Evolutionary conservation across 1,284 basidiomycete genomes (phyloP).

Genomic region (Irpex sp.): DNA sequence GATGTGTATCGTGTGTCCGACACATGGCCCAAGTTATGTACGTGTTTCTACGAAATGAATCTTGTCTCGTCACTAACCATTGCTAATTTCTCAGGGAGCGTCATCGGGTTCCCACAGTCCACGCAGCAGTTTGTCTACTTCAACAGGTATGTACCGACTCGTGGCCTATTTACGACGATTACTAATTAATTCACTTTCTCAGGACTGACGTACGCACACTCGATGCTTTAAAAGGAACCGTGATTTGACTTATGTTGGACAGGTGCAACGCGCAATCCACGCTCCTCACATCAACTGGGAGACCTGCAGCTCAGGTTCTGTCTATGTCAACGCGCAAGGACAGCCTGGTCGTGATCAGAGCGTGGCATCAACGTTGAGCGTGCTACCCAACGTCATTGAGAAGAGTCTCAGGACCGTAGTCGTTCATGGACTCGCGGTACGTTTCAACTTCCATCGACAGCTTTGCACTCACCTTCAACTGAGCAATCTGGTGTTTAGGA

Average conservation of each 20-base stretch:
- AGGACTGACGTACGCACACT: slow-evolving; percentile 36
- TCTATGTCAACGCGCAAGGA: slow-evolving; percentile 41
- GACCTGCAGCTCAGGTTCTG: slow-evolving; percentile 39
- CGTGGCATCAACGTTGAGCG: slow-evolving; percentile 34
- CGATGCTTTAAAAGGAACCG: background rate
- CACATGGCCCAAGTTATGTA: slow-evolving; percentile 32
- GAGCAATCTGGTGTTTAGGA: slow-evolving; percentile 31
- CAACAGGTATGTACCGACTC: slow-evolving; percentile 25
- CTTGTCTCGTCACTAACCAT: slow-evolving; percentile 17
- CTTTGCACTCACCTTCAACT: background rate
- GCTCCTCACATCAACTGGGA: slow-evolving; percentile 55
- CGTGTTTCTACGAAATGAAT: slow-evolving; percentile 2
- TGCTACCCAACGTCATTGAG: slow-evolving; percentile 31
- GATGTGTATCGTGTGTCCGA: slow-evolving; percentile 38
- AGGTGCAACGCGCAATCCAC: slow-evolving; percentile 60
- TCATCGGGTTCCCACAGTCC: slow-evolving; percentile 51
- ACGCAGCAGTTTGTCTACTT: slow-evolving; percentile 48
- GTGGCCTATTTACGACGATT: slow-evolving; percentile 12
- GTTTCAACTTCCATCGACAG: background rate
- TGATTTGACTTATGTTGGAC: background rate
- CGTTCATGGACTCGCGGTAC: slow-evolving; percentile 20
- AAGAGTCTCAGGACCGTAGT: slow-evolving; percentile 9
- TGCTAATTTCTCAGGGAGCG: slow-evolving; percentile 37
- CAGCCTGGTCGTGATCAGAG: slow-evolving; percentile 30
- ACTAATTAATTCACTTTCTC: background rate